Conservation (phyloP, 1,139 yeast genomes). For the Blastobotrys persicus region DNA sequence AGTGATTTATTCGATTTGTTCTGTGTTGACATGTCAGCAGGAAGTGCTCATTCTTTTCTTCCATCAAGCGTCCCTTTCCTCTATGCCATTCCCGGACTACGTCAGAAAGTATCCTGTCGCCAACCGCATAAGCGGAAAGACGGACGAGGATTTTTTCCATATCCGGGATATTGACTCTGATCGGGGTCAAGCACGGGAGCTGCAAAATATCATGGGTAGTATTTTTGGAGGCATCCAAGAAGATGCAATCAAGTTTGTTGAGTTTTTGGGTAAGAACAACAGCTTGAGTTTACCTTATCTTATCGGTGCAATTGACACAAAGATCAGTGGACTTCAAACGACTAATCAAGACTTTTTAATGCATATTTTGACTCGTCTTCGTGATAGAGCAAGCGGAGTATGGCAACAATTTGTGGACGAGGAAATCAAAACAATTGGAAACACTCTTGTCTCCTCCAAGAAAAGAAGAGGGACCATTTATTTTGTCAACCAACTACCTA, state of each 20-base stretch:
- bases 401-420: slow-evolving; percentile 62
- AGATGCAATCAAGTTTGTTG: slow-evolving; percentile 40
- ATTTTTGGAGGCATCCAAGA: slow-evolving; percentile 57
- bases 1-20: slow-evolving; percentile 38
- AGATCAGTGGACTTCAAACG: slow-evolving; percentile 41
- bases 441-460: slow-evolving; percentile 47
- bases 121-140: slow-evolving; percentile 33
- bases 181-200: slow-evolving; percentile 53
- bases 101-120: slow-evolving; percentile 43
- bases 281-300: slow-evolving; percentile 46
- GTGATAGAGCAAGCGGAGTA: slow-evolving; percentile 49
- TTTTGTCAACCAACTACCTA: slow-evolving; percentile 46
- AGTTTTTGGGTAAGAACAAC: slow-evolving; percentile 37
- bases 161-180: slow-evolving; percentile 48
- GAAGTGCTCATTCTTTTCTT: slow-evolving; percentile 63
- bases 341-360: slow-evolving; percentile 68
- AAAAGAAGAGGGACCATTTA: slow-evolving; percentile 45
- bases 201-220: slow-evolving; percentile 50
- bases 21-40: slow-evolving; percentile 57
- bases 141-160: slow-evolving; percentile 28
- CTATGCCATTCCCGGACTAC: slow-evolving; percentile 49
- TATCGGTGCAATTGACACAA: slow-evolving; percentile 43
- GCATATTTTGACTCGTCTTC: slow-evolving; percentile 50
- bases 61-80: slow-evolving; percentile 56
- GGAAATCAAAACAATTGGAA: slow-evolving; percentile 55